These are phyloP conservation scores for Suhomyces atakaporum DNA, from an alignment of 1,139 yeast species.

Conservation along the genomic window DNA sequence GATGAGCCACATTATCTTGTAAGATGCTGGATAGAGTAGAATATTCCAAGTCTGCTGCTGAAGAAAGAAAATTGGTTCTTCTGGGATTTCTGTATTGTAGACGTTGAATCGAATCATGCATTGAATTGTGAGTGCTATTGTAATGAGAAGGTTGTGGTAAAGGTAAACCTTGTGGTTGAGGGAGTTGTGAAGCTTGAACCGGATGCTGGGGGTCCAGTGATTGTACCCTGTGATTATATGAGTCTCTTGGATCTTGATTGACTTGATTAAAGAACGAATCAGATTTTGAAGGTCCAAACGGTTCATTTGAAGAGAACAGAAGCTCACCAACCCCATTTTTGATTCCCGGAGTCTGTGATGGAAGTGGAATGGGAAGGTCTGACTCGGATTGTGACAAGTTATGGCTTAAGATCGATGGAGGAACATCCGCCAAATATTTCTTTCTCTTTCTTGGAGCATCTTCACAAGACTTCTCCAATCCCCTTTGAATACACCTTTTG, in stretches of 20 bases:
- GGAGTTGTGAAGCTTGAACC: slow-evolving; percentile 1
- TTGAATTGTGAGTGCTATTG: not conserved
- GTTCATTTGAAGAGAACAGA: not conserved
- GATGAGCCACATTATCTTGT: slow-evolving; percentile 48
- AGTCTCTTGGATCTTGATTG: slow-evolving; percentile 4
- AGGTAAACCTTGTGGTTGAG: slow-evolving; percentile 9
- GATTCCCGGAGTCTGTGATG: not conserved
- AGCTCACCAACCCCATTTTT: not conserved
- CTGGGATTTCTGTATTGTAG: slow-evolving; percentile 10
- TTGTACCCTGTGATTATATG: not conserved
- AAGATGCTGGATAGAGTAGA: slow-evolving; percentile 74
- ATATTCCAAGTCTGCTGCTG: slow-evolving; percentile 81
- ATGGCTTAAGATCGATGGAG: slow-evolving; percentile 18
- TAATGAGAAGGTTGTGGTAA: slow-evolving; percentile 5
- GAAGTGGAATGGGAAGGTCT: slow-evolving; percentile 1
- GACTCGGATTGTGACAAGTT: not conserved
- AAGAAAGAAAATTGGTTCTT: slow-evolving; percentile 57
- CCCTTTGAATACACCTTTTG: slow-evolving; percentile 69
- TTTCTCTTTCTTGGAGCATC: slow-evolving; percentile 90
- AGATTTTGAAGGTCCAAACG: not conserved
- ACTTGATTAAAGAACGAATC: slow-evolving; percentile 4
- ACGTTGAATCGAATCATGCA: slow-evolving; percentile 5
- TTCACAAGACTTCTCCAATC: slow-evolving; percentile 70
- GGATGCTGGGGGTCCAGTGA: slow-evolving; percentile 2
- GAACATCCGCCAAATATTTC: slow-evolving; percentile 70